A percentile compares a stretch with the other conserved stretches of the same genome.
Conservation (phyloP, 306 rosid species). For the Parietaria judaica region DNA sequence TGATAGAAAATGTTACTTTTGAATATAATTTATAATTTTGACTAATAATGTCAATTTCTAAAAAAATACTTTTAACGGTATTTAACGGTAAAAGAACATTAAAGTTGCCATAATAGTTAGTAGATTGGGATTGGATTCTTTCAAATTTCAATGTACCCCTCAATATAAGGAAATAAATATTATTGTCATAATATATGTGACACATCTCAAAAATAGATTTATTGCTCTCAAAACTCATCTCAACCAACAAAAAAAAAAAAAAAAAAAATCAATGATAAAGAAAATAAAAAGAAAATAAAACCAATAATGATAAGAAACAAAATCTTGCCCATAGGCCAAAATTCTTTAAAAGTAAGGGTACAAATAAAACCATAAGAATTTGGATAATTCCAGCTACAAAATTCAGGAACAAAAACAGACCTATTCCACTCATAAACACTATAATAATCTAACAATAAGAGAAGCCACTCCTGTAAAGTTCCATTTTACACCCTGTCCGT, state of each 20-base stretch:
- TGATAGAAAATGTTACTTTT: too few relatives aligned
- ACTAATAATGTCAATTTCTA: too few relatives aligned
- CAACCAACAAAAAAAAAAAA: background rate
- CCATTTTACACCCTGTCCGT: slow-evolving; percentile 17
- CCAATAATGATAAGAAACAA: background rate
- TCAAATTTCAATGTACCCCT: too few relatives aligned
- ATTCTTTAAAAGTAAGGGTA: slow-evolving; percentile 31
- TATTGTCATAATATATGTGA: too few relatives aligned
- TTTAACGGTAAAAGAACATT: too few relatives aligned
- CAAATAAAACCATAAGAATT: slow-evolving; percentile 31
- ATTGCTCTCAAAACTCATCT: background rate
- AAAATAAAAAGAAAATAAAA: background rate
- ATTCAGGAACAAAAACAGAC: slow-evolving; percentile 31
- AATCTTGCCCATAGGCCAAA: slow-evolving; percentile 35
- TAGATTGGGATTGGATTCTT: too few relatives aligned
- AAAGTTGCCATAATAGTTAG: too few relatives aligned
- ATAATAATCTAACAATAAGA: slow-evolving; percentile 13
- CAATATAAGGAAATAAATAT: too few relatives aligned
- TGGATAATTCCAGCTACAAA: slow-evolving; percentile 39
- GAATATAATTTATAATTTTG: too few relatives aligned
- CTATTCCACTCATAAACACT: slow-evolving; percentile 26
- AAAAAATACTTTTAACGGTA: too few relatives aligned
- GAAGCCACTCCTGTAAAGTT: slow-evolving; percentile 20
- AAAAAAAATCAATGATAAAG: background rate
- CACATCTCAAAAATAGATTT: too few relatives aligned